A percentile compares a stretch with the other conserved stretches of the same genome.
These are phyloP conservation scores for Gynostemma pentaphyllum DNA, from an alignment of 306 rosid species.

Conservation along the genomic window DNA sequence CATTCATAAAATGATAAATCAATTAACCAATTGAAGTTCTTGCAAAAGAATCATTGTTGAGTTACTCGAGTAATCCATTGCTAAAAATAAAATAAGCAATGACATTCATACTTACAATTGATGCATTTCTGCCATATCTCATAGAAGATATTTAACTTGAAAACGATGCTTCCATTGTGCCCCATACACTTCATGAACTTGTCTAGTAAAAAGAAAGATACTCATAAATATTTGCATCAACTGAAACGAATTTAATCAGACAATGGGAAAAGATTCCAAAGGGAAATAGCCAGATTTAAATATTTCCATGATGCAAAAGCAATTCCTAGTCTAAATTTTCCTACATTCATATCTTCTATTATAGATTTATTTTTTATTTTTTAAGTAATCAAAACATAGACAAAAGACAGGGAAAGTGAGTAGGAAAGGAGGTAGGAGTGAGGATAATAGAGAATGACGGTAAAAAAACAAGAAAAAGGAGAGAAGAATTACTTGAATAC, in stretches of 20 bases:
- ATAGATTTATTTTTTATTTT: too few relatives aligned
- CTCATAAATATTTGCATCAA: not conserved
- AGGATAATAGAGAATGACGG: not conserved
- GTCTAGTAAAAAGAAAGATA: not conserved
- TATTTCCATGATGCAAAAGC: not conserved
- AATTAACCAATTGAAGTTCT: not conserved
- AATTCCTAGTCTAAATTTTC: not conserved
- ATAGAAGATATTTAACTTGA: not conserved
- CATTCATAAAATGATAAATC: not conserved
- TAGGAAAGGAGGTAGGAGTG: not conserved
- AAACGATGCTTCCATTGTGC: slow-evolving; percentile 14
- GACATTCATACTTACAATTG: not conserved
- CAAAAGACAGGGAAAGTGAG: not conserved
- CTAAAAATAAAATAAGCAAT: slow-evolving; percentile 10
- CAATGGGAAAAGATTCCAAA: not conserved
- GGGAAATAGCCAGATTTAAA: not conserved
- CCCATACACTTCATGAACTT: slow-evolving; percentile 14
- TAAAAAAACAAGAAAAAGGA: not conserved
- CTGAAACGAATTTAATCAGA: not conserved
- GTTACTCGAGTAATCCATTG: not conserved
- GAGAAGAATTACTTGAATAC: too few relatives aligned
- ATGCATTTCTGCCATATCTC: not conserved
- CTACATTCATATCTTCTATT: not conserved
- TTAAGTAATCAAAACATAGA: not conserved
- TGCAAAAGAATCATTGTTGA: not conserved